phyloP scores from a whole-genome alignment of 2,329 filamentous ascomycete genomes.

The Sphaerulina populicola region DNA sequence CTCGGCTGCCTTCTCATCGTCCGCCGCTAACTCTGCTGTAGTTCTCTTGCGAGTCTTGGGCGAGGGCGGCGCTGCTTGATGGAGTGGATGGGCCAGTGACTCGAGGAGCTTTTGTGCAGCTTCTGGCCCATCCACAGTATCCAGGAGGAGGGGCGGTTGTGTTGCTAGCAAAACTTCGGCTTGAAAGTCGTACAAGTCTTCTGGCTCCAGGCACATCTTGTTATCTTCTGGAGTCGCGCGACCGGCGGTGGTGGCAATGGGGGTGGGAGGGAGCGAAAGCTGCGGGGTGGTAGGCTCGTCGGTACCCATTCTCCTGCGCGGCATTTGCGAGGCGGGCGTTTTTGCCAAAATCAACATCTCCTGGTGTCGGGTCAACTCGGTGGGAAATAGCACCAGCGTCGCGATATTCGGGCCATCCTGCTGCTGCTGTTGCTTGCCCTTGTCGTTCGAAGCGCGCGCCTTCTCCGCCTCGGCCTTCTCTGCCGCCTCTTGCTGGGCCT shows the following conservation, averaged over 20 bases:
- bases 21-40: constrained; percentile 85
- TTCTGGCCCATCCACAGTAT: constrained; percentile 60
- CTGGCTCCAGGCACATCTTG: constrained; percentile 66
- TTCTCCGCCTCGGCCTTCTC: constrained; percentile 35
- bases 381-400: constrained; percentile 79
- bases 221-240: constrained; percentile 29
- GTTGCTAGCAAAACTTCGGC: constrained; percentile 66
- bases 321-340: constrained; percentile 52
- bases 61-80: constrained; percentile 65
- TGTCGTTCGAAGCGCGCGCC: constrained; percentile 38
- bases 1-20: constrained; percentile 83
- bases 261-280: constrained; percentile 44
- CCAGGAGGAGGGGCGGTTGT: constrained; percentile 65
- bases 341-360: constrained; percentile 70
- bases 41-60: constrained; percentile 90
- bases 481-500: constrained; percentile 33
- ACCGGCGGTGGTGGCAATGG: constrained; percentile 43
- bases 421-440: constrained; percentile 23
- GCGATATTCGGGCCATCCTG: constrained; percentile 51
- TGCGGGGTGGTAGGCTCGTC: constrained; percentile 43
- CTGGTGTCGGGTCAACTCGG: constrained; percentile 61
- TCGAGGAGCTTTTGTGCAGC: constrained; percentile 66
- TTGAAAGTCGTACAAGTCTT: constrained; percentile 66
- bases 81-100: constrained; percentile 64
- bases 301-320: constrained; percentile 34